A percentile compares a stretch with the other conserved stretches of the same genome.
These are phyloP conservation scores for Skeletonema costatum DNA, from an alignment of 108 stramenopile species.

Conservation along the genomic window DNA sequence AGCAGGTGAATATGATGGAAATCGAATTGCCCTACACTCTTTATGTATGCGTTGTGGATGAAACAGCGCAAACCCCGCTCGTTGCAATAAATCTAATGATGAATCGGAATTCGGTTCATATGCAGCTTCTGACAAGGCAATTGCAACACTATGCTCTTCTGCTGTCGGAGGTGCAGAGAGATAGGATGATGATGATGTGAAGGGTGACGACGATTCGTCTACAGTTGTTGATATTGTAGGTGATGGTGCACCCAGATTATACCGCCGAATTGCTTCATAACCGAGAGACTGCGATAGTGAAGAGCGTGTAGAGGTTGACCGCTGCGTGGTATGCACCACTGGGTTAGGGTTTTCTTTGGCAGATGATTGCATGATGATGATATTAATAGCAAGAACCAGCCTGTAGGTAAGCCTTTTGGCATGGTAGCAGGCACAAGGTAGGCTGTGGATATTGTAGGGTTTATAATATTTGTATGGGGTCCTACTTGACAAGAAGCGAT, in stretches of 20 bases:
- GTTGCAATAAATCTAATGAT: conserved; percentile 26
- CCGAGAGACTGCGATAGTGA: conserved; percentile 20
- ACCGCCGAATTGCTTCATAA: conserved; percentile 28
- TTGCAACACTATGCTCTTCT: conserved; percentile 42
- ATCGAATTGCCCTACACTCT: conserved; percentile 29
- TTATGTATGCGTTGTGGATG: conserved; percentile 38
- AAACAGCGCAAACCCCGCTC: conserved; percentile 41
- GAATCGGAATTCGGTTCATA: conserved; percentile 5
- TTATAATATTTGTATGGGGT: too few species aligned
- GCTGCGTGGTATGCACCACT: conserved; percentile 23
- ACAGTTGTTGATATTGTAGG: not conserved
- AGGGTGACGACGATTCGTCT: not conserved
- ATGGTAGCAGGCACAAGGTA: too few species aligned
- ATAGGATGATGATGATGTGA: not conserved
- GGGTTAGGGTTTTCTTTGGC: conserved; percentile 50
- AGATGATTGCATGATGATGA: conserved; percentile 1
- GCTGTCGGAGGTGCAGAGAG: conserved; percentile 21
- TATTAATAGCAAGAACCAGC: too few species aligned
- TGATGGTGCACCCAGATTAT: conserved; percentile 22
- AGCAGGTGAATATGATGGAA: conserved; percentile 34
- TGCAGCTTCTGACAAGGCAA: conserved; percentile 40
- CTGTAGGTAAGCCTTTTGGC: too few species aligned
- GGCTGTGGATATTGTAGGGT: too few species aligned
- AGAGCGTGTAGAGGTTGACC: conserved; percentile 13
- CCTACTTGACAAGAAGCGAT: too few species aligned